A percentile compares a stretch with the other conserved stretches of the same genome.
Evolutionary conservation across 2,329 filamentous ascomycete species (phyloP).

Genomic region (Colletotrichum australisinense): DNA sequence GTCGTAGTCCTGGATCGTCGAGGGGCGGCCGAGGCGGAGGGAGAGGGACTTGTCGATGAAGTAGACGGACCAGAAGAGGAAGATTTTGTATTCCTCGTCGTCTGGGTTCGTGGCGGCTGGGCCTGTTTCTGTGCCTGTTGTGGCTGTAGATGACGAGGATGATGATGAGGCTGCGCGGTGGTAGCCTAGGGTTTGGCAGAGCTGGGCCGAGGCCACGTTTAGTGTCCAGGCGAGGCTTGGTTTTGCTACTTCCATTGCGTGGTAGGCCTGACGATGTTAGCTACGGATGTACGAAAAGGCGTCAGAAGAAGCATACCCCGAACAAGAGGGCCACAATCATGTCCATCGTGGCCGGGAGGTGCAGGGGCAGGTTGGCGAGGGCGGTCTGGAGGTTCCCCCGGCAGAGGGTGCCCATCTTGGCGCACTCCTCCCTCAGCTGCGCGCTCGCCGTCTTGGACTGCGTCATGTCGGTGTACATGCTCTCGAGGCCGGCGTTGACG

Average conservation of each 20-base stretch:
- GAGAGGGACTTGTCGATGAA: conserved; percentile 66
- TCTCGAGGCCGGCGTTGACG: conserved; percentile 46
- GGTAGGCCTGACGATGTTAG: conserved; percentile 40
- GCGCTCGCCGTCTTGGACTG: conserved; percentile 11
- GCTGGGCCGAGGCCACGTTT: conserved; percentile 45
- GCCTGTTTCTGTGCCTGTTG: no score
- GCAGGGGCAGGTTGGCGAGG: conserved; percentile 44
- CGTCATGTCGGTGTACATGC: conserved; percentile 42
- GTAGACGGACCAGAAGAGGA: conserved; percentile 69
- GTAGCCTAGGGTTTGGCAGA: conserved; percentile 46
- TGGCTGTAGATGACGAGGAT: no score
- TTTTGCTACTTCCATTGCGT: conserved; percentile 47
- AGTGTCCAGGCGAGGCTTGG: conserved; percentile 46
- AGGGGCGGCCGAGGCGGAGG: conserved; percentile 63
- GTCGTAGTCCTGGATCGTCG: conserved; percentile 68
- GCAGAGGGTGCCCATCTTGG: conserved; percentile 40
- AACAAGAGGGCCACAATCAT: conserved; percentile 40
- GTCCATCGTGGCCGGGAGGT: conserved; percentile 44
- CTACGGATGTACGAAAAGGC: background rate
- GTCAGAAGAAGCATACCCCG: conserved; percentile 34
- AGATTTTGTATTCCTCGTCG: conserved; percentile 46
- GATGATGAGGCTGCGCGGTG: conserved; percentile 39
- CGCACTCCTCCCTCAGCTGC: conserved; percentile 39
- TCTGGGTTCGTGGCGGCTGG: conserved; percentile 26
- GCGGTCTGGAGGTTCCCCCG: conserved; percentile 46